A percentile compares a stretch with the other conserved stretches of the same genome.
Evolutionary conservation across 768 basidiomycete species (phyloP).

Genomic region (Leccinum boreale): DNA sequence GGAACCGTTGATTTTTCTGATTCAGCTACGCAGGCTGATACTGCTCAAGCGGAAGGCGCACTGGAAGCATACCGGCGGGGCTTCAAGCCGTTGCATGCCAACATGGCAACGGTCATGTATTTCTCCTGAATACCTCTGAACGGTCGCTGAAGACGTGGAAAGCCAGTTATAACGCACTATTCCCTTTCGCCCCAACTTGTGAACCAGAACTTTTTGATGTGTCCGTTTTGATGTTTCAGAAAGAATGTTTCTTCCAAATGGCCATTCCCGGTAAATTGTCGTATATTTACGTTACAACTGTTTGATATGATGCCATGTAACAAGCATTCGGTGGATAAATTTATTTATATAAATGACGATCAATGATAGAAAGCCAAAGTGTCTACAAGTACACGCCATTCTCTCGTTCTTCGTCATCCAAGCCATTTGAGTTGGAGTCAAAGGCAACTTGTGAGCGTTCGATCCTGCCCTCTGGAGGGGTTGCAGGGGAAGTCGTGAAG

Average conservation of each 20-base stretch:
- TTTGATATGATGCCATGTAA: slow-evolving; percentile 1
- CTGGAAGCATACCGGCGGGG: slow-evolving; percentile 48
- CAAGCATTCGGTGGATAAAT: background rate
- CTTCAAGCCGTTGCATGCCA: slow-evolving; percentile 56
- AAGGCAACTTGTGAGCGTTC: slow-evolving; percentile 3
- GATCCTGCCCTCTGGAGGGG: background rate
- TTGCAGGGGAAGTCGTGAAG: background rate
- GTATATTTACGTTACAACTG: background rate
- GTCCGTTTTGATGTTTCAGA: background rate
- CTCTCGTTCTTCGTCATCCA: slow-evolving; percentile 14
- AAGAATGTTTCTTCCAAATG: background rate
- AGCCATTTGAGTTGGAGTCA: slow-evolving; percentile 12
- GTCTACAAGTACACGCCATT: slow-evolving; percentile 29
- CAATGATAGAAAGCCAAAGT: background rate
- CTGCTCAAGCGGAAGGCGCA: slow-evolving; percentile 37
- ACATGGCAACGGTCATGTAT: slow-evolving; percentile 55
- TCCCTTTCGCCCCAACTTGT: background rate
- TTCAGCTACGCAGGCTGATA: slow-evolving; percentile 46
- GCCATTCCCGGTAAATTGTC: background rate
- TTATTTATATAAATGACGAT: background rate
- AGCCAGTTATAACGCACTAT: background rate
- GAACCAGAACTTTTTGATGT: background rate
- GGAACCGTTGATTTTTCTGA: slow-evolving; percentile 58
- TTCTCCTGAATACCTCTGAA: slow-evolving; percentile 39
- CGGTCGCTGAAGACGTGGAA: background rate